Conservation (phyloP, 2,329 filamentous ascomycete species). For the Fusarium austroafricanum region DNA sequence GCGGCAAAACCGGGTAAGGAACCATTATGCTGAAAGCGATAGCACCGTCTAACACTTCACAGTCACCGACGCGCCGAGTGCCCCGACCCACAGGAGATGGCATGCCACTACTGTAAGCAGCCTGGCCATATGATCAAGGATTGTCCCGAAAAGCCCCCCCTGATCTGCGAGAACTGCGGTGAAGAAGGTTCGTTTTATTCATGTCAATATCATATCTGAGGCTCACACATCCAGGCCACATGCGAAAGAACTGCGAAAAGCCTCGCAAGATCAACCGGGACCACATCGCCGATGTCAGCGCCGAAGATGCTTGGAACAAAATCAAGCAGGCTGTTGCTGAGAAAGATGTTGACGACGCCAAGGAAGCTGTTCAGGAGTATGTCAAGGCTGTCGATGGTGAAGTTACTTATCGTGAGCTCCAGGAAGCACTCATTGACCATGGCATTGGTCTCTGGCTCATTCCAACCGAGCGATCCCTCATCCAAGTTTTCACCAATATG, state of each 20-base stretch:
- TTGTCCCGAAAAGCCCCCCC: constrained; percentile 70
- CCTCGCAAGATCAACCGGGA: constrained; percentile 69
- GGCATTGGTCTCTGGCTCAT: constrained; percentile 70
- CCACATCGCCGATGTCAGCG: constrained; percentile 59
- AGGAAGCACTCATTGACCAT: constrained; percentile 67
- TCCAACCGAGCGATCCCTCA: constrained; percentile 66
- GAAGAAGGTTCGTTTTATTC: constrained; percentile 62
- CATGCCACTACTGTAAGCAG: constrained; percentile 61
- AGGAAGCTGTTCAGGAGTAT: constrained; percentile 69
- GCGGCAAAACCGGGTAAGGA: constrained; percentile 52
- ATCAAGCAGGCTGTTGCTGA: constrained; percentile 64
- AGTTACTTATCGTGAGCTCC: constrained; percentile 69
- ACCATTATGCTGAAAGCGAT: not conserved
- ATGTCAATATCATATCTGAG: not conserved
- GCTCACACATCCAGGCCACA: constrained; percentile 61
- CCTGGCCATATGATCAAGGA: constrained; percentile 68
- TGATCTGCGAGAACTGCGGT: constrained; percentile 70
- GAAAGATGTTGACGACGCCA: constrained; percentile 71
- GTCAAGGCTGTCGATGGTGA: constrained; percentile 67
- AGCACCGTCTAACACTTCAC: not conserved
- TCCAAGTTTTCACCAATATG: constrained; percentile 75
- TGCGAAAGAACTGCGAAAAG: constrained; percentile 65
- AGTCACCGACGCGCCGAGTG: constrained; percentile 53
- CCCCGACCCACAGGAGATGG: constrained; percentile 48
- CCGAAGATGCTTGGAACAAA: constrained; percentile 69